phyloP scores from a whole-genome alignment of 257 asterid genomes.

The Fraxinus anomala region DNA sequence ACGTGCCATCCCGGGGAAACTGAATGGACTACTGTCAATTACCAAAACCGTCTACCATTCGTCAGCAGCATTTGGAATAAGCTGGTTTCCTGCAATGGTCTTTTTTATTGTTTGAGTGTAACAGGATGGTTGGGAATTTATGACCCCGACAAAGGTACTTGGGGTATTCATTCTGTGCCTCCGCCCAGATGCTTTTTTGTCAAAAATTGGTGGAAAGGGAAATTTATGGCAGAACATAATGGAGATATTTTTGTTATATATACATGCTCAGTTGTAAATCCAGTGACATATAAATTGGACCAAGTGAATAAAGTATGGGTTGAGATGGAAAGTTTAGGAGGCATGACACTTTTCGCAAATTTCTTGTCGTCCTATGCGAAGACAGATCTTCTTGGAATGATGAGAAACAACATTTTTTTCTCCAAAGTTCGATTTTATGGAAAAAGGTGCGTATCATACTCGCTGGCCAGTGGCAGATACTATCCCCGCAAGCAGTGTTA shows the following conservation, averaged over 20 bases:
- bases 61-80: constrained; percentile 79
- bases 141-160: constrained; percentile 47
- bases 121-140: constrained; percentile 81
- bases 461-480: constrained; percentile 60
- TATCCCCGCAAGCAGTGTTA: constrained; percentile 76
- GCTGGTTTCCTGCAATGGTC: constrained; percentile 64
- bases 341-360: constrained; percentile 78
- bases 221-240: constrained; percentile 81
- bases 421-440: constrained; percentile 82
- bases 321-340: constrained; percentile 63
- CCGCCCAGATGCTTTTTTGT: constrained; percentile 71
- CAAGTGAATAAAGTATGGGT: constrained; percentile 65
- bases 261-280: constrained; percentile 71
- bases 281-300: constrained; percentile 70
- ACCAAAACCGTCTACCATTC: constrained; percentile 70
- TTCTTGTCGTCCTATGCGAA: constrained; percentile 74
- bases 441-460: constrained; percentile 60
- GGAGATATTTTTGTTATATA: constrained; percentile 77
- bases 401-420: constrained; percentile 79
- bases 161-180: constrained; percentile 71
- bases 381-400: constrained; percentile 74
- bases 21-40: constrained; percentile 60
- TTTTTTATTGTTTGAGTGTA: constrained; percentile 72
- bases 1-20: constrained; percentile 76
- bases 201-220: constrained; percentile 89